Percentiles rank a stretch among this genome's conserved stretches.
Conservation (phyloP, 2,329 filamentous ascomycete genomes). For the Chalaropsis ovoidea region DNA sequence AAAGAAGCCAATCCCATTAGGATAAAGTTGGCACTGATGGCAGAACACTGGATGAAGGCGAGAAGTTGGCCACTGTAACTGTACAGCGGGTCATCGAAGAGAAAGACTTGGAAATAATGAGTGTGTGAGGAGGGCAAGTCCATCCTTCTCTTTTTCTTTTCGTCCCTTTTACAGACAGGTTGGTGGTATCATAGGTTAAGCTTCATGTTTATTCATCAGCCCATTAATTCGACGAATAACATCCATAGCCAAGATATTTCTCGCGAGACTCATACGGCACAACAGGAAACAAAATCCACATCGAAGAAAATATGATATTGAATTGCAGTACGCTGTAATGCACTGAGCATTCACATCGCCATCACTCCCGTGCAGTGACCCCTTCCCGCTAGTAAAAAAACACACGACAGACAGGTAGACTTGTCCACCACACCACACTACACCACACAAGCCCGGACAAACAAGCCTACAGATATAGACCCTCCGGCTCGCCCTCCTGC, state of each 20-base stretch:
- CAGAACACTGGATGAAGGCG: background rate
- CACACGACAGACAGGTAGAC: background rate
- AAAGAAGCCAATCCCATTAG: background rate
- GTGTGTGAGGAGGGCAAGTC: background rate
- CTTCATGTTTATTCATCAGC: background rate
- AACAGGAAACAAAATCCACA: background rate
- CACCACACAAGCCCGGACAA: background rate
- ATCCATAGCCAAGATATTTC: background rate
- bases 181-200: background rate
- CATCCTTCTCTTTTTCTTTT: background rate
- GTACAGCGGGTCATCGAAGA: background rate
- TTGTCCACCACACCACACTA: background rate
- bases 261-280: background rate
- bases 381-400: constrained; percentile 16
- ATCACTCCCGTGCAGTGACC: background rate
- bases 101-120: background rate
- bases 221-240: background rate
- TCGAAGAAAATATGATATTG: constrained; percentile 12
- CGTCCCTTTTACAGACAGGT: background rate
- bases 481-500: constrained; percentile 95
- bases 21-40: background rate
- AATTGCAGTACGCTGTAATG: constrained; percentile 4
- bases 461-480: constrained; percentile 76
- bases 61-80: background rate
- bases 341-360: background rate